Evolutionary conservation across 208 protist genomes (phyloP), one percentile per base, ranked within the genome.

Genomic region (Crithidia acanthocephali): DNA sequence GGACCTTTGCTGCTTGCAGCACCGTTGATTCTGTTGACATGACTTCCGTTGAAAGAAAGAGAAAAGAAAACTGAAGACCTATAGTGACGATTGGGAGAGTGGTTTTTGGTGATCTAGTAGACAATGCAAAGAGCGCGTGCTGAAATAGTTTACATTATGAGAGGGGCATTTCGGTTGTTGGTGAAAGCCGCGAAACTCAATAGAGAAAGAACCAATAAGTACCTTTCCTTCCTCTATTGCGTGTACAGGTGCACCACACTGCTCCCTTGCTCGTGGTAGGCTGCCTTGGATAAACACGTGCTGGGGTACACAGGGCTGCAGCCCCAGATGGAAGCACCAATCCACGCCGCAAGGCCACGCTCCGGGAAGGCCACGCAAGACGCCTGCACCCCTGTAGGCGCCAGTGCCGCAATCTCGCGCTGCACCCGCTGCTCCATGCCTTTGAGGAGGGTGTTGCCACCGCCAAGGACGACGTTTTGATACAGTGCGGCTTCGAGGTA

Each of bases 381-480:
- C 25, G 90, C 81, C 32, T 30, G 44, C 42, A 55, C 57, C 28
- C 27, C 61, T 23, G 10, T 30, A 27, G 74, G 63, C 15, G 69
- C 65, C 22, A 66, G 20, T 15, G 47, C 33, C 32, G 56, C 79
- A 50, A 98, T 76, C 35, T 96, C 92, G 10, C 71, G 80, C 68
- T 93, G 90, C 44, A 97, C 58, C 4, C 93, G 88, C 45, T 95
- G 71, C 55, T 95, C 89, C 18, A 94, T 67, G 25, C 86, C 83
- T 13, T 64, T 61, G 32, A 98, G 63, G 61, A 95, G 80, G n/a
- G 95, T 98, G 22, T 86, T 96, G 20, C 98, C 98, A 44, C 98
- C 97, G 42, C 94, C 96, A 5, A 99, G 81, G 18, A 99, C 88
- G 42, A 99, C 89, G 66, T 95, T 98, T 5, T 58, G 57, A 72